Percentiles rank a stretch among this genome's conserved stretches.
These are phyloP conservation scores for Stylonectria norvegica DNA, from an alignment of 2,329 filamentous ascomycete species.

Conservation along the genomic window DNA sequence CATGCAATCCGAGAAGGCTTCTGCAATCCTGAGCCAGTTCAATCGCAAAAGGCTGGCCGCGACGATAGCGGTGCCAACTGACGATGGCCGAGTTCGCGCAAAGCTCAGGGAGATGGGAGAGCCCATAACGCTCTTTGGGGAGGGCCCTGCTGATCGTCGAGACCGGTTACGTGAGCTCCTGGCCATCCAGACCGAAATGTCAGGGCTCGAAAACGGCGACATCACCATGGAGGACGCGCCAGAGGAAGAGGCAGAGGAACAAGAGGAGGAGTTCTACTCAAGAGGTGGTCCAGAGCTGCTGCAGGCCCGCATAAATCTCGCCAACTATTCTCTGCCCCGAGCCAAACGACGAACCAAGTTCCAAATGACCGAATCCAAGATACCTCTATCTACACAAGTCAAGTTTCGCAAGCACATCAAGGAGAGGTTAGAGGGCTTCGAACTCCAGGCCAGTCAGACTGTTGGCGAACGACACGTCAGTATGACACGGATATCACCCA, in stretches of 20 bases:
- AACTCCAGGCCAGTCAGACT: conserved; percentile 90
- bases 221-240: conserved; percentile 58
- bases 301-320: conserved; percentile 73
- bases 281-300: conserved; percentile 72
- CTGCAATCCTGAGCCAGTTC: conserved; percentile 82
- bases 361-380: conserved; percentile 76
- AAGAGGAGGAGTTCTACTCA: conserved; percentile 94
- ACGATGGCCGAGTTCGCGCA: conserved; percentile 80
- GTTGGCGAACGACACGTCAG: conserved; percentile 87
- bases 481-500: conserved; percentile 86
- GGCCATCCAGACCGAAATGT: conserved; percentile 66
- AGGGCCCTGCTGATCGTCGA: conserved; percentile 79
- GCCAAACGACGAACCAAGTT: conserved; percentile 73
- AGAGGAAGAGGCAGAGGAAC: conserved; percentile 63
- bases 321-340: conserved; percentile 76
- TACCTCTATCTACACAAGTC: conserved; percentile 84
- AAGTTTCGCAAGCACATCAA: conserved; percentile 89
- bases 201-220: conserved; percentile 54
- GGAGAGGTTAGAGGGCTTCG: conserved; percentile 75
- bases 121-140: conserved; percentile 90
- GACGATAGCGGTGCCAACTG: conserved; percentile 87
- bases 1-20: conserved; percentile 75
- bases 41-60: conserved; percentile 86
- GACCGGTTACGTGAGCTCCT: conserved; percentile 82
- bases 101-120: conserved; percentile 84